Evolutionary conservation across 139 green algal genomes (phyloP).

Genomic region (Pleodorina starrii): DNA sequence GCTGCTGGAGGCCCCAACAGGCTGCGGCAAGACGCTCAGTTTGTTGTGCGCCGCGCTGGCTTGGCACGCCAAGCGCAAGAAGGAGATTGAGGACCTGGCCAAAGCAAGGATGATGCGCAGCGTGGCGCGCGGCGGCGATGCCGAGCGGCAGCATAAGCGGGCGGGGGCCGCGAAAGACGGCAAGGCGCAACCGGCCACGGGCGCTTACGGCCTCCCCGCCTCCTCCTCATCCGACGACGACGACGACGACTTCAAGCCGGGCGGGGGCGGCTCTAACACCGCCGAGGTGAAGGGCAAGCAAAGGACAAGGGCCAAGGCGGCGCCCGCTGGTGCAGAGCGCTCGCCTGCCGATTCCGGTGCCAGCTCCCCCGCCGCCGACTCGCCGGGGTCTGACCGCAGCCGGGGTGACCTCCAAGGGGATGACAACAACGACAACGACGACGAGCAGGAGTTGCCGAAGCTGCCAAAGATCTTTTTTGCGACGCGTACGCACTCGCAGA

Average conservation of each 20-base stretch:
- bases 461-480: constrained; percentile 85
- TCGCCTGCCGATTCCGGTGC: too few species aligned
- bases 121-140: neutral
- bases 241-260: too few species aligned
- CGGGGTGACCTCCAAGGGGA: neutral
- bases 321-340: too few species aligned
- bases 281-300: too few species aligned
- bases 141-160: neutral
- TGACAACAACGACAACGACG: neutral
- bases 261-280: too few species aligned
- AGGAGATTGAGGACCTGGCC: neutral
- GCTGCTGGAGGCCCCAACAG: constrained; percentile 70
- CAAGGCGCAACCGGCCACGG: neutral
- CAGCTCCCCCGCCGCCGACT: too few species aligned
- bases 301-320: too few species aligned
- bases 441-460: neutral
- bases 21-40: constrained; percentile 92
- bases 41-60: constrained; percentile 88
- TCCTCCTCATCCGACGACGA: neutral
- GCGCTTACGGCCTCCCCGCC: neutral
- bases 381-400: neutral
- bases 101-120: neutral
- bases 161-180: too few species aligned
- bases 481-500: constrained; percentile 94
- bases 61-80: constrained; percentile 71